Evolutionary conservation across 1,284 basidiomycete species (phyloP).

Genomic region (Trichosporon coremiiforme): DNA sequence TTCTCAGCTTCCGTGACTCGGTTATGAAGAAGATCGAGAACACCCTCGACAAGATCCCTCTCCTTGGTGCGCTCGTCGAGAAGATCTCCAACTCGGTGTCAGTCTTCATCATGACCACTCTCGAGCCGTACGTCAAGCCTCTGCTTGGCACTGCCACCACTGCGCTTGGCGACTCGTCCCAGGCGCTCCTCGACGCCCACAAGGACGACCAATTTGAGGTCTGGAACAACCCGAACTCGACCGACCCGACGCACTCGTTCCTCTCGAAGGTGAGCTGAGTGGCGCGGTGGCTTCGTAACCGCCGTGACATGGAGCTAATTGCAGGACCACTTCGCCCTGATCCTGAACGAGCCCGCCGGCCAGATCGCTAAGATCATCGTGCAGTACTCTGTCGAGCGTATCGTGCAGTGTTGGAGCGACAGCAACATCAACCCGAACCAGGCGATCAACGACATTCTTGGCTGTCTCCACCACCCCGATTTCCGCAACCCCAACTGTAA

Average conservation of each 20-base stretch:
- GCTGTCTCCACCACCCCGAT: constrained; percentile 81
- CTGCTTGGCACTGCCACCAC: constrained; percentile 74
- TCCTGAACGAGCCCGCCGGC: constrained; percentile 67
- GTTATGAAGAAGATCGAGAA: constrained; percentile 78
- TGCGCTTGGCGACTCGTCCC: constrained; percentile 65
- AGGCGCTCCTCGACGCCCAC: constrained; percentile 73
- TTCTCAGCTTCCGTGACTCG: constrained; percentile 80
- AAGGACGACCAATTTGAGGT: constrained; percentile 79
- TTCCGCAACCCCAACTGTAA: constrained; percentile 65
- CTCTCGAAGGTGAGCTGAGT: constrained; percentile 59
- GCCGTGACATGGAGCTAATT: background rate
- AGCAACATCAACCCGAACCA: constrained; percentile 64
- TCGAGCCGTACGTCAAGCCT: constrained; percentile 71
- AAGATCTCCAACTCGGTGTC: constrained; percentile 78
- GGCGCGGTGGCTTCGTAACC: background rate
- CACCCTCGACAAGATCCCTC: constrained; percentile 71
- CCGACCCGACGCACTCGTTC: constrained; percentile 74
- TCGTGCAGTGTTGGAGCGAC: constrained; percentile 86
- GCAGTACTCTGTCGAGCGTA: constrained; percentile 56
- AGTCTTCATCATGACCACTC: constrained; percentile 78
- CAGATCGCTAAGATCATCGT: constrained; percentile 71
- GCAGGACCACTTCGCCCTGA: constrained; percentile 49
- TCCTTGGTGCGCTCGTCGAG: constrained; percentile 70
- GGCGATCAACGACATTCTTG: constrained; percentile 68
- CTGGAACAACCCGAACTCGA: constrained; percentile 75